Conservation (phyloP, 176 grass and related monocot species). For the Rhynchospora pubera region DNA sequence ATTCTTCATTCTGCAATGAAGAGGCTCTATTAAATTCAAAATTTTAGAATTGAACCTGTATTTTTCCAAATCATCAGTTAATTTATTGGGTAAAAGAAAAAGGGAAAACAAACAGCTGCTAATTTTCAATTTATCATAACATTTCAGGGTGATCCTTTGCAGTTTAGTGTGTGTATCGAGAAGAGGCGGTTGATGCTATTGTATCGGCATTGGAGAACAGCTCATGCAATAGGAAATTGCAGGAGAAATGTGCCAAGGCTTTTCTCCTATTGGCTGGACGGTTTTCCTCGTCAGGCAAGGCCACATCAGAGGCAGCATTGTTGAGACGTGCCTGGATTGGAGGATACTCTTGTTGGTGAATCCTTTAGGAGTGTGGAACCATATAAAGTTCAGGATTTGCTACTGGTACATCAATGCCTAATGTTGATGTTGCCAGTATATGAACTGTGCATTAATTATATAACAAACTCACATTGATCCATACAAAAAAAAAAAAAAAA, state of each 20-base stretch:
- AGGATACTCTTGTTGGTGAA: slow-evolving; percentile 48
- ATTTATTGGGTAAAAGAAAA: background rate
- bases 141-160: slow-evolving; percentile 87
- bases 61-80: background rate
- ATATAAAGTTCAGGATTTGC: slow-evolving; percentile 45
- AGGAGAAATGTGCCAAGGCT: slow-evolving; percentile 70
- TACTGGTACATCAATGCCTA: slow-evolving; percentile 36
- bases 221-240: slow-evolving; percentile 53
- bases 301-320: slow-evolving; percentile 66
- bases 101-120: background rate
- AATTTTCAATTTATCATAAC: slow-evolving; percentile 12
- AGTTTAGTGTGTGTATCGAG: slow-evolving; percentile 78
- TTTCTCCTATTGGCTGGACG: slow-evolving; percentile 68
- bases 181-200: slow-evolving; percentile 74
- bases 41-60: background rate
- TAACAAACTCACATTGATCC: background rate
- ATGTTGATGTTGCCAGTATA: background rate
- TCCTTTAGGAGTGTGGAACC: slow-evolving; percentile 75
- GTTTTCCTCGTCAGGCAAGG: slow-evolving; percentile 68
- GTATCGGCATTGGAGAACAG: slow-evolving; percentile 55
- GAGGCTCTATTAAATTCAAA: background rate
- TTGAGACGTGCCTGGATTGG: slow-evolving; percentile 74
- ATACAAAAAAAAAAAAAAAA: background rate
- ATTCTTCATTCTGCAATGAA: background rate
- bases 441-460: background rate